Evolutionary conservation across 805 yeast species (phyloP), one percentile per base, ranked within the genome.

Genomic region (Maudiozyma barnettii): DNA sequence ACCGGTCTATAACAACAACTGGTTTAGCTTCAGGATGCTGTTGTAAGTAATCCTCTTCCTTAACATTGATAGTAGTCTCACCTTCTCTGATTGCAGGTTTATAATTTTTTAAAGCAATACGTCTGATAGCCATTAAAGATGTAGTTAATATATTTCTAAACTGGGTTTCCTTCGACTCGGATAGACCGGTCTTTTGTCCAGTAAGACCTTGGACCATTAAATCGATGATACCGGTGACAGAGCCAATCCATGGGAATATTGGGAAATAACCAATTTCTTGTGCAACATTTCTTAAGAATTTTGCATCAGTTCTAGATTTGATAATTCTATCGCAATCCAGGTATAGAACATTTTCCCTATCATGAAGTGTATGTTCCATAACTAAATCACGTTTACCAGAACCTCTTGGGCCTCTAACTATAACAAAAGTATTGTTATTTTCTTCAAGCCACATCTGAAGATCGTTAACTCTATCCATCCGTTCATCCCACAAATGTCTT

Each of bases 381-480:
- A 91, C 89, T 50, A 88, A 68, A 50, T 81, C 91, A 50, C 81
- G 76, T 57, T 93, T 91, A 20, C 98, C 99, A n/a, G 95, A 81
- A 5, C 99, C 99, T 53, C 87, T 76, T 5, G 99, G 98, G 12
- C 99, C 99, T 51, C 82, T 78, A 2, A 93, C 81, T 3, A 93
- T 79, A 22, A 91, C 89, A 60, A 89, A 93, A 1, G 97, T 87
- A 61, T 84, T 82, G n/a, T 81, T 80, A 51, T 89, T 90, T 63
- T 93, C 99, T 49, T 79, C 81, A 5, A 93, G 69, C 93, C 95
- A 85, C 54, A 84, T 69, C 53, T 74, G 76, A 47, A 93, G 59
- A 52, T 84, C 87, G 48, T 81, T 79, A 0, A 83, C 79, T 50
- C 77, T 76, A 45, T 81, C 84, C 36, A 71, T 64, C 39, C 96